Evolutionary conservation across 108 stramenopile species (phyloP), one percentile per base, ranked within the genome.

Genomic region (Aurantiochytrium sp.): DNA sequence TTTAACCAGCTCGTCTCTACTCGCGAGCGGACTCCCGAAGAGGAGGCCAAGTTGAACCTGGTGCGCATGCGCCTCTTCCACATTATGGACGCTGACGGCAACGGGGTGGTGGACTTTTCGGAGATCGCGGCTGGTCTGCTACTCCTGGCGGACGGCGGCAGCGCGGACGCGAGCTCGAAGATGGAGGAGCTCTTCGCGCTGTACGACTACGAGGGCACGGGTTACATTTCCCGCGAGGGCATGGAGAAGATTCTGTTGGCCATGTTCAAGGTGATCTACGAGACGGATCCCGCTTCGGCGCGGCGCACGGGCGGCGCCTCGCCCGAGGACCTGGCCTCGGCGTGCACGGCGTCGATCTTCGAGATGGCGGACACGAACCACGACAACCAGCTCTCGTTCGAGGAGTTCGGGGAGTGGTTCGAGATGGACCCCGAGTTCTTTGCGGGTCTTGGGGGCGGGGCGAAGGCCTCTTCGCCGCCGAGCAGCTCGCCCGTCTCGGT

Each of bases 41-140:
- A 81, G 6, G n/a, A 81, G 39, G 42, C 19, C 19, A 81, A 81
- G 39, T 24, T 81, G 8, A 41, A 81, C 39, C 37, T 55, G 4
- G 37, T 86, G 5, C 86, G 30, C 19, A 24, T n/a, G 22, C 55
- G 55, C 41, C 34, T 90, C 30, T 90, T 88, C 69, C 22, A 85
- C 37, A 8, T 45, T 34, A 87, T 87, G 86, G 81, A 90, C 55
- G 45, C 37, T 24, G 87, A 42, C 27, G 39, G 54, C 37, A 65
- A 19, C n/a, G 89, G 69, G 4, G 54, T 34, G 12, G 87, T 87
- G 39, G 87, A 87, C 87, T 88, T 90, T 50, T 55, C 87, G 4
- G 89, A 90, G 55, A 68, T 90, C 37, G 69, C 87, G 6, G 37
- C 50, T 55, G 89, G 89, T 36, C 59, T 90, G 21, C 27, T 42